These are phyloP conservation scores for Bocquillonia castaneifolia DNA, from an alignment of 441 rosid genomes.

Conservation along the genomic window DNA sequence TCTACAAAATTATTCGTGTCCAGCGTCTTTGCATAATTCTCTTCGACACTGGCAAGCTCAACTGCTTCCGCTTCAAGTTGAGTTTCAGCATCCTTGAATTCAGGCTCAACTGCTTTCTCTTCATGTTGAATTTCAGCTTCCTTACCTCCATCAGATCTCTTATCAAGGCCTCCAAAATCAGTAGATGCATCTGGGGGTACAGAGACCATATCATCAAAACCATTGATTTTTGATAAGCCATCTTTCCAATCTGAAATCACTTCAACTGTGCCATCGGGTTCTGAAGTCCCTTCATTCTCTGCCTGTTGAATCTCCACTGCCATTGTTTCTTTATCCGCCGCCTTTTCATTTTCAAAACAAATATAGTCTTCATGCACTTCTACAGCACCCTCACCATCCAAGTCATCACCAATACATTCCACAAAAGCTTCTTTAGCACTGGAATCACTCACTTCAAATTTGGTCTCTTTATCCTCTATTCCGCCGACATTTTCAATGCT, in stretches of 20 bases:
- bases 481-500: neutral
- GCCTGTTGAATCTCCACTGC: neutral
- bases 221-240: neutral
- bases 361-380: slow-evolving; percentile 1
- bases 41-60: slow-evolving; percentile 9
- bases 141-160: slow-evolving; percentile 5
- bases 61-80: slow-evolving; percentile 6
- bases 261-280: neutral
- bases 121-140: neutral
- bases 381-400: slow-evolving; percentile 6
- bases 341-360: neutral
- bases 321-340: neutral
- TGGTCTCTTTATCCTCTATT: slow-evolving; percentile 2
- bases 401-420: neutral
- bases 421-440: neutral
- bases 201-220: neutral
- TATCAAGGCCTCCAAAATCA: slow-evolving; percentile 1
- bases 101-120: slow-evolving; percentile 10
- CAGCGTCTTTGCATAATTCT: slow-evolving; percentile 2
- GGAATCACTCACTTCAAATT: neutral
- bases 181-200: neutral
- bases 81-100: neutral
- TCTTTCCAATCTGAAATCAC: neutral
- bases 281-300: slow-evolving; percentile 4
- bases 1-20: slow-evolving; percentile 2